Evolutionary conservation across 306 rosid genomes (phyloP), one percentile per base, ranked within the genome.

Genomic region (Abrus pulchellus): DNA sequence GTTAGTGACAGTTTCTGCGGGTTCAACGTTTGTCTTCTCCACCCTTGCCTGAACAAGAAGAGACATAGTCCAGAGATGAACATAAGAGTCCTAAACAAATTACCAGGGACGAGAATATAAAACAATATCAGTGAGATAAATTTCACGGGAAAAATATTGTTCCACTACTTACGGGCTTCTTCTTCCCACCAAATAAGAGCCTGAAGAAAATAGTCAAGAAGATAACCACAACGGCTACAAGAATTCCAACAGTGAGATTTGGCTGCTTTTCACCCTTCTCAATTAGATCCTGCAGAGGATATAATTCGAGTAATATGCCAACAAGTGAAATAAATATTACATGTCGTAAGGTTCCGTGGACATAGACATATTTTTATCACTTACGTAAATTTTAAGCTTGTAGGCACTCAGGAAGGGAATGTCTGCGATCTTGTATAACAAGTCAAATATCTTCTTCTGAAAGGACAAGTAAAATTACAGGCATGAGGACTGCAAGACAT

Each of bases 381-480:
- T 89, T 69, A 94, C 99, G 70, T 75, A 7, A 63, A 94, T 85
- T 84, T 90, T 86, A 4, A 75, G 75, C 83, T 90, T 90, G 89
- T 93, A 80, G 38, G 84, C 84, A 72, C 86, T 89, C 30, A 94
- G 84, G 88, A 92, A 89, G 65, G 97, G 90, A 64, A 94, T 69
- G 71, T 93, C 97, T 3, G 88, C 99, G 11, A 91, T 48, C 90
- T 88, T 89, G 93, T 94, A 94, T n/a, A 94, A 86, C 53, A 94
- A 52, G 49, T 93, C 97, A 78, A 94, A 94, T 30, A 91, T 80
- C 83, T 91, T 89, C 90, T 91, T 93, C 99, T 94, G 95, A 90
- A 88, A 45, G 64, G 32, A 36, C 33, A 38, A 6, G 52, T 13
- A 54, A 67, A 28, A 53, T 72, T 62, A 69, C 2, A 20, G 20